Base-by-base conservation (phyloP, 208 protist genomes). In the Leishmania tarentolae region DNA sequence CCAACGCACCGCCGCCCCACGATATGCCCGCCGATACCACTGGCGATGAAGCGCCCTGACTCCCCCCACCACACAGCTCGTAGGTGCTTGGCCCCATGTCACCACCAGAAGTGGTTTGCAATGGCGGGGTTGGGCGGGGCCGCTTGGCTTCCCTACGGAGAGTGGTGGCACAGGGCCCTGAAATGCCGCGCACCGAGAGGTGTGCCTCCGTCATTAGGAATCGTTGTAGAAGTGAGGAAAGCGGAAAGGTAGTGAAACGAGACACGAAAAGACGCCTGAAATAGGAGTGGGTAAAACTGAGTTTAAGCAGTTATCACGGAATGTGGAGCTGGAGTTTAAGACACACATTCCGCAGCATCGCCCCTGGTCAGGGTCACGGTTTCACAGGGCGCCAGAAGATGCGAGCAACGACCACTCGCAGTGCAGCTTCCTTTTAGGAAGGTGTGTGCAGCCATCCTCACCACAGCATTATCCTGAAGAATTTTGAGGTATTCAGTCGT, bases 401-500 rank as follows among this genome's bases (percentile, higher is more conserved):
- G 92, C 87, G 44, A 85, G 77, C 17, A 88, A 81, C 46, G 84
- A 80, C 81, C 78, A 88, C 24, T 86, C 90, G 50, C 83, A 90
- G n/a, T 82, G 69, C 7, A 83, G 79, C 0, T 47, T 86, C 47
- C 73, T 76, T 7, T 88, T 78, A 37, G 91, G 88, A 5, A 98
- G 87, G 44, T 83, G 84, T 65, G 98, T 95, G 79, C 94, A 98
- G 11, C 96, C 96, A 4, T 88, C 81, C 56, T 96, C 88, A 44
- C 95, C 96, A 90, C 93, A 98, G 2, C 72, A 44, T 17, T 83
- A 78, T 11, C 92, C 92, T 93, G 94, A 98, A 3, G 91, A 96
- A 83, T 98, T 98, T 69, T 95, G 94, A 46, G 98, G 89, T 56
- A 98, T 92, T 94, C 94, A 98, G 86, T 98, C 98, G 74, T 94